phyloP scores from a whole-genome alignment of 257 asterid genomes.

The Gentiana macrophylla region DNA sequence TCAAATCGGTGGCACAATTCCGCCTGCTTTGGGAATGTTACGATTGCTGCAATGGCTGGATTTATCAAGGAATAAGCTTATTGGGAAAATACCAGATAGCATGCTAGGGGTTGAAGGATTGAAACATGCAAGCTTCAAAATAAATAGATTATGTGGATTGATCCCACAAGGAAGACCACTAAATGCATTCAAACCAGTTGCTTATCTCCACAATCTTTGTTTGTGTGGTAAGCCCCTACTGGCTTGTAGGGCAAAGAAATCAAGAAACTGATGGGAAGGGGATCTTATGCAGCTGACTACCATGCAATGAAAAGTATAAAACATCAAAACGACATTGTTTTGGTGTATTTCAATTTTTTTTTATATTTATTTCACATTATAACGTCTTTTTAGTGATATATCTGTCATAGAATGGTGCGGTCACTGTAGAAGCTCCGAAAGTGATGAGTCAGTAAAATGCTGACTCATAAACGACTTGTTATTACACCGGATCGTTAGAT shows the following conservation, averaged over 20 bases:
- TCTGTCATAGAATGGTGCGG: too few species aligned
- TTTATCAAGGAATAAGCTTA: constrained; percentile 48
- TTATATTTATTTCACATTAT: too few species aligned
- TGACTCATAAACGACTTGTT: constrained; percentile 23
- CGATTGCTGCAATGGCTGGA: constrained; percentile 70
- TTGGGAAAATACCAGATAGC: constrained; percentile 57
- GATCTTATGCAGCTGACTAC: too few species aligned
- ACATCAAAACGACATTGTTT: too few species aligned
- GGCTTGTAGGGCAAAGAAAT: constrained; percentile 44
- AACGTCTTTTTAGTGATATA: too few species aligned
- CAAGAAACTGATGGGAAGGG: constrained; percentile 18
- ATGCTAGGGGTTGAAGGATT: constrained; percentile 44
- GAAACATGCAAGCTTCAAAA: constrained; percentile 67
- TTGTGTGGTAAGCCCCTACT: constrained; percentile 82
- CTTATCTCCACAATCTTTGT: constrained; percentile 74
- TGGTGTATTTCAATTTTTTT: too few species aligned
- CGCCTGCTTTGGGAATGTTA: constrained; percentile 47
- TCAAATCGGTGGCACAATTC: constrained; percentile 64
- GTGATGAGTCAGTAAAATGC: constrained; percentile 41
- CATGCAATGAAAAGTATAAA: too few species aligned
- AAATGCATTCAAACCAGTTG: constrained; percentile 47
- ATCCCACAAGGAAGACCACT: constrained; percentile 84
- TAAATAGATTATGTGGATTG: constrained; percentile 68
- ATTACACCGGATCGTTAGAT: too few species aligned
- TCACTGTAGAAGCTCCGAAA: too few species aligned